These are phyloP conservation scores for Tetrapyrgos nigripes DNA, from an alignment of 1,284 basidiomycete genomes.

Conservation along the genomic window DNA sequence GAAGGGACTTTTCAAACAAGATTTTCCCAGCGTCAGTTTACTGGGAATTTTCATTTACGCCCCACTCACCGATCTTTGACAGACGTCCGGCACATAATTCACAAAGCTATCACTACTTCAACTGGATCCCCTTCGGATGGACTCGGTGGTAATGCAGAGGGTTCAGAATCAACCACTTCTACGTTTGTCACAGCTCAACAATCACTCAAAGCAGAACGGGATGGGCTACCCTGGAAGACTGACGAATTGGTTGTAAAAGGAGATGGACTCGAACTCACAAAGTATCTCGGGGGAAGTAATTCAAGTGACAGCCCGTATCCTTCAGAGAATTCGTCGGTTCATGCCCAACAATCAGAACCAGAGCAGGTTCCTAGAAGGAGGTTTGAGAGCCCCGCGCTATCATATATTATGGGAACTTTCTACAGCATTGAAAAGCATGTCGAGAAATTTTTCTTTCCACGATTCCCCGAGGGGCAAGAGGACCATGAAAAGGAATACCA, in stretches of 20 bases:
- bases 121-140: constrained; percentile 22
- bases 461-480: constrained; percentile 26
- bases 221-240: constrained; percentile 18
- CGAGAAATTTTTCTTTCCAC: constrained; percentile 27
- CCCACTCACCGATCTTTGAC: too few relatives aligned
- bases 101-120: constrained; percentile 15
- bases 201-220: constrained; percentile 12
- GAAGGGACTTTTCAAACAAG: too few relatives aligned
- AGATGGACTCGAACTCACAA: constrained; percentile 10
- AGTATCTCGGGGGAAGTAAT: background rate
- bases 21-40: too few relatives aligned
- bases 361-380: background rate
- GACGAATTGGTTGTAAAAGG: constrained; percentile 20
- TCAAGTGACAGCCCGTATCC: constrained; percentile 7
- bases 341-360: constrained; percentile 5
- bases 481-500: constrained; percentile 26
- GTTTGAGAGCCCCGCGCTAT: constrained; percentile 1
- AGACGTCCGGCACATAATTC: constrained; percentile 1
- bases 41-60: too few relatives aligned
- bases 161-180: constrained; percentile 20
- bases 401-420: background rate
- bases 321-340: too few relatives aligned
- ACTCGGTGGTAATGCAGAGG: constrained; percentile 17
- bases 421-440: constrained; percentile 1
- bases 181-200: constrained; percentile 17